Base-by-base conservation (phyloP, 1,284 basidiomycete genomes). In the Ceratorhiza oryzae-sativae region DNA sequence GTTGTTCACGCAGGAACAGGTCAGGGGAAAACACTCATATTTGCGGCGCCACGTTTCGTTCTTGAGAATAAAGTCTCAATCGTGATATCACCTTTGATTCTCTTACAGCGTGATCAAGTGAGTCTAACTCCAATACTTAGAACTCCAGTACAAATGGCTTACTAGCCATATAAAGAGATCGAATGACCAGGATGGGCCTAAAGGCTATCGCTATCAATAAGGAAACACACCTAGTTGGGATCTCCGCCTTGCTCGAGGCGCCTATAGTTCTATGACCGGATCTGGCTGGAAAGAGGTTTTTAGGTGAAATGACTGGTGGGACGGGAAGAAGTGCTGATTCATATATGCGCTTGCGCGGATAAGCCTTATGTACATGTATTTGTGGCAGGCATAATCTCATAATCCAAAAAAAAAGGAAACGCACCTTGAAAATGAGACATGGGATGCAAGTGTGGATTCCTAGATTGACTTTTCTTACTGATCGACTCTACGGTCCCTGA, bases 31-130 rank as follows among this genome's bases (percentile, higher is more conserved):
- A 59, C 56, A 15, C 30, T 59, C 9, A 41, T 59, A 9, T 59
- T 59, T 59, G 56, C 56, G 15, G 56, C 32, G 30, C 56, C 56
- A 59, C 56, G 41, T 15, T 59, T 20, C 15, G 13, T 59, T 32
- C 39, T 59, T 20, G 39, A 59, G 34, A 59, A 59, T 15, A 59
- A 32, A 6, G 20, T 59, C 12, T 59, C 56, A 6, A 39, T 59
- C 3, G 39, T 59, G n/a, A 59, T 59, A 59, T 59, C 56, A 13
- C 56, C 56, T 8, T 32, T 59, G 9, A 59, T 59, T 23, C 56
- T 59, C 15, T 42, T 59, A n/a, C 56, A 59, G 39, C 56, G 36
- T 18, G 36, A 59, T 59, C 56, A 59, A 32, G 56, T 59, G n/a
- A 59, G 36, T 41, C 4, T 3, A 23, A 9, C 13, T 8, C 20